phyloP scores from a whole-genome alignment of 139 green algal species.

The Eudorina sp. region DNA sequence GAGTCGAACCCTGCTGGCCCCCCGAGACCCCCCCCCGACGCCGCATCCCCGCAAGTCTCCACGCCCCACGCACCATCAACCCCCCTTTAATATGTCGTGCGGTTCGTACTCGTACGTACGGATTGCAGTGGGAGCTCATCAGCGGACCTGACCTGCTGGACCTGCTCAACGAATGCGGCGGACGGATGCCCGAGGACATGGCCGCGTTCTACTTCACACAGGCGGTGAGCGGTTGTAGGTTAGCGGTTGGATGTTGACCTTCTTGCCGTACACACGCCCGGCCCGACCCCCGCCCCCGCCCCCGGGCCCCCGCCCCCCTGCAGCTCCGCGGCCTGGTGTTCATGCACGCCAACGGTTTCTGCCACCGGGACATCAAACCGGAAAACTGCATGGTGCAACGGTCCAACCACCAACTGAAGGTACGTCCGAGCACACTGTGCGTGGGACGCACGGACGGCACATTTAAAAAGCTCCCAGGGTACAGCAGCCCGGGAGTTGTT shows the following conservation, averaged over 20 bases:
- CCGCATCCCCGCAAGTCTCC: too few species aligned
- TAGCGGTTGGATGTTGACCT: background rate
- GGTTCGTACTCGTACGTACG: too few species aligned
- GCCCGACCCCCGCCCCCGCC: background rate
- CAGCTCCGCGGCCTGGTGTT: conserved; percentile 59
- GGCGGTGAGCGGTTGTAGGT: conserved; percentile 18
- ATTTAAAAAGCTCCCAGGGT: too few species aligned
- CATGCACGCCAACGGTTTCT: conserved; percentile 84
- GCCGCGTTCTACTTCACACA: conserved; percentile 79
- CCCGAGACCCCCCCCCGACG: too few species aligned
- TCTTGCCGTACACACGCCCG: too few species aligned
- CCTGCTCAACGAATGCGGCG: conserved; percentile 81
- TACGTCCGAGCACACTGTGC: too few species aligned
- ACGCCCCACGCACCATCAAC: too few species aligned
- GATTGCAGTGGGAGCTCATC: conserved; percentile 92
- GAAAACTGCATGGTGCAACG: conserved; percentile 88
- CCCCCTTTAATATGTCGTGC: too few species aligned
- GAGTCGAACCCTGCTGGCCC: too few species aligned
- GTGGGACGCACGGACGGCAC: too few species aligned
- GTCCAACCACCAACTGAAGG: conserved; percentile 50
- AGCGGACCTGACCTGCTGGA: conserved; percentile 87
- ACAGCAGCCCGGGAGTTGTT: too few species aligned
- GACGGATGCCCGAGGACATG: conserved; percentile 72
- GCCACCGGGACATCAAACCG: conserved; percentile 88
- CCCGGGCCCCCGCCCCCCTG: background rate